phyloP scores from a whole-genome alignment of 257 asterid genomes.

The Petrea volubilis region DNA sequence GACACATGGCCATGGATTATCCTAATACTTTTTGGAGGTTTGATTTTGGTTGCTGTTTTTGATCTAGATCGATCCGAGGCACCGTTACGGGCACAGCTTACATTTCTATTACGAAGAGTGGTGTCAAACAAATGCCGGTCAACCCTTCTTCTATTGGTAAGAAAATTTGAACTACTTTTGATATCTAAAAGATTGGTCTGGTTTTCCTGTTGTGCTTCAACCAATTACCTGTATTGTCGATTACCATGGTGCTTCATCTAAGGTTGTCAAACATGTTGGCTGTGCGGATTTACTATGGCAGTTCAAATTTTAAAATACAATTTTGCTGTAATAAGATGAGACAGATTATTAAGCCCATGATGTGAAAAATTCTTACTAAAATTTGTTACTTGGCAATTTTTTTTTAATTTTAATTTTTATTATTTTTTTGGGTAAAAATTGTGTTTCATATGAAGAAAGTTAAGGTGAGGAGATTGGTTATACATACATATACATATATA shows the following conservation, averaged over 20 bases:
- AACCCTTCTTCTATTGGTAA: constrained; percentile 95
- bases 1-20: not conserved
- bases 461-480: constrained; percentile 6
- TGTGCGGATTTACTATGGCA: not conserved
- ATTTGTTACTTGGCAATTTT: not conserved
- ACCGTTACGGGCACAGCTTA: constrained; percentile 90
- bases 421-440: not conserved
- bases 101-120: constrained; percentile 80
- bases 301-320: constrained; percentile 4
- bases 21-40: not conserved
- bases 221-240: not conserved
- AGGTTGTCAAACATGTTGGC: constrained; percentile 27
- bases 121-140: constrained; percentile 79
- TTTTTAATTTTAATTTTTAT: too few relatives aligned
- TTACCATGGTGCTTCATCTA: constrained; percentile 1
- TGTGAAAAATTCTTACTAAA: not conserved
- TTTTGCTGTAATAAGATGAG: not conserved
- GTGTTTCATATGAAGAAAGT: constrained; percentile 8
- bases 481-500: not conserved
- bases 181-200: constrained; percentile 5
- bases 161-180: constrained; percentile 3
- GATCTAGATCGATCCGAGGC: constrained; percentile 88
- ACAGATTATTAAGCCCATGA: constrained; percentile 6
- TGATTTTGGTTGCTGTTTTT: constrained; percentile 22
- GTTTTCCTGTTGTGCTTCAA: not conserved